Percentiles rank a stretch among this genome's conserved stretches.
Conservation (phyloP, 495 filamentous ascomycete species). For the Podospora bellae-mahoneyi region DNA sequence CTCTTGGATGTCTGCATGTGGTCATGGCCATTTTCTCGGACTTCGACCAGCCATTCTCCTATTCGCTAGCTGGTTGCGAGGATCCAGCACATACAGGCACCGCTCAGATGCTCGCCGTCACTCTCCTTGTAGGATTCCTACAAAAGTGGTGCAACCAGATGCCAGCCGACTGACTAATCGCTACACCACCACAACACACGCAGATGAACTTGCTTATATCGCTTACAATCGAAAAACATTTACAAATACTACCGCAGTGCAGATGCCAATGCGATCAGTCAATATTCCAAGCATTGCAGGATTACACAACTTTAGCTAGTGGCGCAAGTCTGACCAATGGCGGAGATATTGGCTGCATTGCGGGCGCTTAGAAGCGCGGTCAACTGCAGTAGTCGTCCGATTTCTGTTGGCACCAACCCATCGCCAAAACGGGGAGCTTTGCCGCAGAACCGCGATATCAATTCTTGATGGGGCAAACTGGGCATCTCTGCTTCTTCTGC, state of each 20-base stretch:
- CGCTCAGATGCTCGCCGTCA: neutral
- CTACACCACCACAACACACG: neutral
- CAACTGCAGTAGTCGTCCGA: conserved; percentile 18
- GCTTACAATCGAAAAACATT: neutral
- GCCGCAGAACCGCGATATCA: conserved; percentile 8
- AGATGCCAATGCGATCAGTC: conserved; percentile 8
- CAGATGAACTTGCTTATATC: neutral
- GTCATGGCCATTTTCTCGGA: neutral
- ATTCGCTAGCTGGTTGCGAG: neutral
- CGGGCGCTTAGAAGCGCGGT: conserved; percentile 35
- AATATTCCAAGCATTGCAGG: conserved; percentile 28
- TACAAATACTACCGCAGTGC: neutral
- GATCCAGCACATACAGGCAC: neutral
- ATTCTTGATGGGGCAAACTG: neutral
- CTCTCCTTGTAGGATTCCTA: neutral
- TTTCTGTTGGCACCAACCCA: conserved; percentile 6
- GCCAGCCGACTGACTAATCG: neutral
- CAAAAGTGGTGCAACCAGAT: neutral
- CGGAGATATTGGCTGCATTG: neutral
- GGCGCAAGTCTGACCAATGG: conserved; percentile 32
- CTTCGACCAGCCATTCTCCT: neutral
- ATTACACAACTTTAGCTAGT: conserved; percentile 12
- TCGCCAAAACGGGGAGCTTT: conserved; percentile 6
- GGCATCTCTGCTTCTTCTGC: neutral
- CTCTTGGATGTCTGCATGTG: too few species aligned